phyloP scores from a whole-genome alignment of 2,329 filamentous ascomycete genomes.

The Acrocalymma vagum region DNA sequence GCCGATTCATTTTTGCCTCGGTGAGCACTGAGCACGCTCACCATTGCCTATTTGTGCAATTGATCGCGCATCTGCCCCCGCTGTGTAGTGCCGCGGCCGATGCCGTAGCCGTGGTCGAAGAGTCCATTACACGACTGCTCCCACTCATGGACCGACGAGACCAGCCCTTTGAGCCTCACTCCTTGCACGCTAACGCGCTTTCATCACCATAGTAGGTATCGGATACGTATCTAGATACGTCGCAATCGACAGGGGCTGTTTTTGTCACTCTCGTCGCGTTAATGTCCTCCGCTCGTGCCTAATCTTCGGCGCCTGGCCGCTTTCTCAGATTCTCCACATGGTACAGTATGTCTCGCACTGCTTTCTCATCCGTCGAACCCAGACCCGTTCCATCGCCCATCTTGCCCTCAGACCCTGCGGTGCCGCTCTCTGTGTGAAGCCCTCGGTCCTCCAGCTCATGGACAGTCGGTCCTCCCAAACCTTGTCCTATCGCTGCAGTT shows the following conservation, averaged over 20 bases:
- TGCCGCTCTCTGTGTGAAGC: constrained; percentile 17
- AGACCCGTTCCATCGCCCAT: constrained; percentile 27
- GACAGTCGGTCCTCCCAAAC: constrained; percentile 26
- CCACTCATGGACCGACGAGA: no score
- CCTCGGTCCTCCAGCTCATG: constrained; percentile 8
- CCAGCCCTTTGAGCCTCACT: no score
- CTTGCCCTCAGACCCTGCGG: constrained; percentile 21
- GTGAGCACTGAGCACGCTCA: no score
- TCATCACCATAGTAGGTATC: no score
- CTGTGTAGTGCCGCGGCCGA: no score
- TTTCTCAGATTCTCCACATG: constrained; percentile 60
- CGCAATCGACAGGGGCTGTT: background rate
- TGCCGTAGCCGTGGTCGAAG: no score
- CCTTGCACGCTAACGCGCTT: no score
- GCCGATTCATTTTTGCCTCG: no score
- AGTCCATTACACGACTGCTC: no score
- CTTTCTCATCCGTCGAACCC: constrained; percentile 41
- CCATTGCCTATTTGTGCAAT: no score
- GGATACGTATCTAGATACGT: no score
- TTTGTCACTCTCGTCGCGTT: constrained; percentile 12
- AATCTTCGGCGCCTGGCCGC: constrained; percentile 49
- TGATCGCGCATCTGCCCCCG: no score
- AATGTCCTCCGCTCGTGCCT: constrained; percentile 18
- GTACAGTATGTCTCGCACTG: constrained; percentile 56
- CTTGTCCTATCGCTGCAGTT: constrained; percentile 18